Evolutionary conservation across 768 basidiomycete genomes (phyloP).

Genomic region (Rhizopogon roseolus): DNA sequence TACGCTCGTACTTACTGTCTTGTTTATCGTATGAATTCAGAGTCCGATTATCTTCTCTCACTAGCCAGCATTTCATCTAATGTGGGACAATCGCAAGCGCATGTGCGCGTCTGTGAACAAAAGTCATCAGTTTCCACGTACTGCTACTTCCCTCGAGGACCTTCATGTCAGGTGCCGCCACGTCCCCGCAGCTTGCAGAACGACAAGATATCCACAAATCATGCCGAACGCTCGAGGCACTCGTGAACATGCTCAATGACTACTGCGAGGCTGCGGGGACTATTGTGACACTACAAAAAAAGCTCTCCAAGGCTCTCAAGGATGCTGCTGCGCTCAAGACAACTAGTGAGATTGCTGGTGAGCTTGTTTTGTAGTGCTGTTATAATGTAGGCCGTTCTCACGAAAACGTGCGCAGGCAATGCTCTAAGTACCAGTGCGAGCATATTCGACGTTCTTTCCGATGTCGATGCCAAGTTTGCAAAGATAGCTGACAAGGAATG

Average conservation of each 20-base stretch:
- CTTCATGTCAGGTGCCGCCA: conserved; percentile 9
- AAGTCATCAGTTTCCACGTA: not conserved
- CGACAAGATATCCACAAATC: conserved; percentile 75
- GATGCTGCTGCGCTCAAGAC: conserved; percentile 61
- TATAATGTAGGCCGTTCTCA: not conserved
- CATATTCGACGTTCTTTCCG: conserved; percentile 66
- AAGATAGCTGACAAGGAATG: conserved; percentile 75
- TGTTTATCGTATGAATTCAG: not conserved
- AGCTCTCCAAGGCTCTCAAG: conserved; percentile 62
- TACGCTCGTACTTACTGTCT: not conserved
- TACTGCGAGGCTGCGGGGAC: conserved; percentile 69
- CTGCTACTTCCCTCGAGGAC: not conserved
- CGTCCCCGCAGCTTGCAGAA: conserved; percentile 40
- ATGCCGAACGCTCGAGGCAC: conserved; percentile 68
- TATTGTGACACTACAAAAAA: conserved; percentile 66
- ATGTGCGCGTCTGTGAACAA: not conserved
- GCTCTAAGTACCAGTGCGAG: conserved; percentile 59
- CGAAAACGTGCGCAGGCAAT: conserved; percentile 42
- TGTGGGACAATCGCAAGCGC: too few relatives aligned
- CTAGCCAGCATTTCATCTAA: not conserved
- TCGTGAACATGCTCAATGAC: conserved; percentile 63
- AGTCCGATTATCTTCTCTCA: not conserved
- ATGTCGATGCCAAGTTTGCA: conserved; percentile 70
- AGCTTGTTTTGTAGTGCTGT: conserved; percentile 11
- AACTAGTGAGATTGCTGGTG: conserved; percentile 61